Conservation (phyloP, 2,329 filamentous ascomycete genomes). For the Escovopsis weberi region DNA sequence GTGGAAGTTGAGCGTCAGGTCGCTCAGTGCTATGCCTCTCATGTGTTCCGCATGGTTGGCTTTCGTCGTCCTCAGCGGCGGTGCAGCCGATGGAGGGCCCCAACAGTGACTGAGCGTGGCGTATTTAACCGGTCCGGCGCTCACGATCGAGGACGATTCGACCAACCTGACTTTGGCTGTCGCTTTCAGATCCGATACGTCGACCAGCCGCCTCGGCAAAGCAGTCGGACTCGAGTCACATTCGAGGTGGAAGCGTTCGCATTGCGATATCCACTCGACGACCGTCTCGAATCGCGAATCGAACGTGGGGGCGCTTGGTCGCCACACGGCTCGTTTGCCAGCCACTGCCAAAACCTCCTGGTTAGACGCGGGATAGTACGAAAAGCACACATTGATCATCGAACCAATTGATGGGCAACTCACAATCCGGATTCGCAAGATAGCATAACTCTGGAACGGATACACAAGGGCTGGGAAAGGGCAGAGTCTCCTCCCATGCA, state of each 20-base stretch:
- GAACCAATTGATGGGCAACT: not conserved
- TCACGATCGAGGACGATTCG: not conserved
- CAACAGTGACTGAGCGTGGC: slow-evolving; percentile 5
- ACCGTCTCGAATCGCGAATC: not conserved
- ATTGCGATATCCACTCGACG: not conserved
- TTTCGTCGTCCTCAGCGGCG: not conserved
- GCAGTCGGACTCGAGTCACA: not conserved
- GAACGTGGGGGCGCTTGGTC: not conserved
- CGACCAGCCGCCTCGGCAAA: not conserved
- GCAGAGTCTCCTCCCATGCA: not conserved
- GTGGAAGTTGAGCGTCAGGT: slow-evolving; percentile 7
- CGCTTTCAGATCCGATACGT: not conserved
- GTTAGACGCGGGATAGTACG: too few relatives aligned
- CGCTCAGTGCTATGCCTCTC: not conserved
- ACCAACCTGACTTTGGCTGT: not conserved
- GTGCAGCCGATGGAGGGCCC: not conserved
- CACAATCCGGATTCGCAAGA: not conserved
- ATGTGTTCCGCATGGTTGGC: not conserved
- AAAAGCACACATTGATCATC: too few relatives aligned
- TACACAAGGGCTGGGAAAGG: not conserved
- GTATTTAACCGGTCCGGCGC: not conserved
- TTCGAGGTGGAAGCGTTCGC: not conserved
- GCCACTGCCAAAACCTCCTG: not conserved
- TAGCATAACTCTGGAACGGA: not conserved
- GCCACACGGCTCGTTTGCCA: not conserved